These are phyloP conservation scores for Groenewaldozyma auringiensis DNA, from an alignment of 1,139 yeast genomes.

Conservation along the genomic window DNA sequence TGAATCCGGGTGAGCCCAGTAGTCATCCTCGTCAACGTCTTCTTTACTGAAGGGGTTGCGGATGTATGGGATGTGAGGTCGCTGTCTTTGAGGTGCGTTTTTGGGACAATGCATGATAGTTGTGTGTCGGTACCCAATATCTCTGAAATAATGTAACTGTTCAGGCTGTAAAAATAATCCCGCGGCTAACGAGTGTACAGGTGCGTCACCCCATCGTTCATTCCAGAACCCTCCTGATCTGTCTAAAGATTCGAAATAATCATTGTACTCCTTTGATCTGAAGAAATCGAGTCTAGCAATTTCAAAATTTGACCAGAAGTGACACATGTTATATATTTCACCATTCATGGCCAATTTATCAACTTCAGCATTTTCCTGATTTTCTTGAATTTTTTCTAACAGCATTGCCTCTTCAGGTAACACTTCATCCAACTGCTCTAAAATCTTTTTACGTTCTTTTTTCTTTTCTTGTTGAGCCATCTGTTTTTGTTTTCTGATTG, in stretches of 20 bases:
- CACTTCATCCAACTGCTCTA: slow-evolving; percentile 14
- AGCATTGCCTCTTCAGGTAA: slow-evolving; percentile 18
- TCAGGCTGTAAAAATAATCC: slow-evolving; percentile 60
- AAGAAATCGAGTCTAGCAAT: slow-evolving; percentile 75
- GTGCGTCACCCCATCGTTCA: slow-evolving; percentile 96
- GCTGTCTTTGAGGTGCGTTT: slow-evolving; percentile 40
- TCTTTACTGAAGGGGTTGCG: slow-evolving; percentile 23
- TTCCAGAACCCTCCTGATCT: slow-evolving; percentile 69
- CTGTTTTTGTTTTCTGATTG: slow-evolving; percentile 18
- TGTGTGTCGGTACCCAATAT: slow-evolving; percentile 79
- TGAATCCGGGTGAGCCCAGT: slow-evolving; percentile 42
- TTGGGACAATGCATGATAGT: slow-evolving; percentile 76
- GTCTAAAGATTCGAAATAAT: slow-evolving; percentile 62
- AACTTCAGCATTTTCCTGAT: slow-evolving; percentile 14
- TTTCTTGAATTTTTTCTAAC: slow-evolving; percentile 13
- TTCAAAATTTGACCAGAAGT: slow-evolving; percentile 92
- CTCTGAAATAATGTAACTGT: slow-evolving; percentile 82
- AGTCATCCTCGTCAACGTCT: slow-evolving; percentile 28
- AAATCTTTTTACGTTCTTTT: slow-evolving; percentile 13
- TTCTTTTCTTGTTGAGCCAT: slow-evolving; percentile 28
- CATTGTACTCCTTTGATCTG: slow-evolving; percentile 52
- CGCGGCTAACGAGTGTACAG: slow-evolving; percentile 77
- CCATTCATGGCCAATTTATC: slow-evolving; percentile 41
- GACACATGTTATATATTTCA: slow-evolving; percentile 71
- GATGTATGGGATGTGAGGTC: slow-evolving; percentile 28